These are phyloP conservation scores for Debaryomyces subglobosus DNA, from an alignment of 1,139 yeast species.

Conservation along the genomic window DNA sequence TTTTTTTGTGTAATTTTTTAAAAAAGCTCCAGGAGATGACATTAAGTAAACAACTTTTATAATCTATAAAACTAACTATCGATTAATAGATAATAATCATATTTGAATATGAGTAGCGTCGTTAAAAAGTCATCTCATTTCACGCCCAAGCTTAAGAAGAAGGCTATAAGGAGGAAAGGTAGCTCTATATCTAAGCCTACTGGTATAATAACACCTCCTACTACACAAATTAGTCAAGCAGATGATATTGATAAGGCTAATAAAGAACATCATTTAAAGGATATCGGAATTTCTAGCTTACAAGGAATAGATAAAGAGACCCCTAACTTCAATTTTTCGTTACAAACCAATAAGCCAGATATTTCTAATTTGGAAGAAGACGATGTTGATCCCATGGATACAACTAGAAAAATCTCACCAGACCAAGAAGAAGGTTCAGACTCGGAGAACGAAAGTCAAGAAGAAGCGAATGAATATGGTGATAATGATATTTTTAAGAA, in stretches of 20 bases:
- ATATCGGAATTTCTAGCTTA: neutral
- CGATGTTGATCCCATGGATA: conserved; percentile 36
- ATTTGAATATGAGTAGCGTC: conserved; percentile 49
- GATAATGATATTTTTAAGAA: conserved; percentile 39
- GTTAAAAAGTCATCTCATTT: conserved; percentile 48
- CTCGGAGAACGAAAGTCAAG: conserved; percentile 20
- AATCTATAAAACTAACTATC: neutral
- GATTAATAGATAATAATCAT: neutral
- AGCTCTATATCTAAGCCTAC: conserved; percentile 7
- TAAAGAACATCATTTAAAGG: neutral
- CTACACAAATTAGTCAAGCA: conserved; percentile 23
- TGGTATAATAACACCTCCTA: conserved; percentile 26
- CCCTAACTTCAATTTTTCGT: conserved; percentile 6
- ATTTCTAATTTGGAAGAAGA: conserved; percentile 19
- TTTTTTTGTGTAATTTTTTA: conserved; percentile 8
- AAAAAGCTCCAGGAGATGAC: conserved; percentile 1
- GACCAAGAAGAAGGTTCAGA: conserved; percentile 14
- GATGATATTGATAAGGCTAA: neutral
- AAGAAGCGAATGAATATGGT: conserved; percentile 28
- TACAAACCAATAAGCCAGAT: conserved; percentile 4
- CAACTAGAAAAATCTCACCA: conserved; percentile 15
- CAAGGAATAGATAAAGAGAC: neutral
- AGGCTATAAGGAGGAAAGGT: conserved; percentile 22
- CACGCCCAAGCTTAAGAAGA: conserved; percentile 42
- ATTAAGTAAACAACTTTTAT: conserved; percentile 2